Evolutionary conservation across 768 basidiomycete species (phyloP).

Genomic region (Boletus eberwhitei): DNA sequence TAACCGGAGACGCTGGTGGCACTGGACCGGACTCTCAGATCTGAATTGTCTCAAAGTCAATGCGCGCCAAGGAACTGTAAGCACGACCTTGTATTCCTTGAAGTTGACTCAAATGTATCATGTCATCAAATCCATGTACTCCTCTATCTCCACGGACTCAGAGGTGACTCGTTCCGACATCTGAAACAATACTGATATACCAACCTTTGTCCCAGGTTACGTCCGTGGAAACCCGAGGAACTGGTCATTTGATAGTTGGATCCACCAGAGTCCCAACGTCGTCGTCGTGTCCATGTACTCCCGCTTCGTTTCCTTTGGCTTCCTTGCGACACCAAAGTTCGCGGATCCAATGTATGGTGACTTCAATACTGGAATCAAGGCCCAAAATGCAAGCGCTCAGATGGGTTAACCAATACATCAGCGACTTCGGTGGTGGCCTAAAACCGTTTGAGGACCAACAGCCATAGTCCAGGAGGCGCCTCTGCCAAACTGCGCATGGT

Average conservation of each 20-base stretch:
- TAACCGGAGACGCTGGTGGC: constrained; percentile 56
- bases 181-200: not conserved
- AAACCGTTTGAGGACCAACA: constrained; percentile 46
- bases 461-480: constrained; percentile 56
- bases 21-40: constrained; percentile 57
- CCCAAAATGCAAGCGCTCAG: constrained; percentile 44
- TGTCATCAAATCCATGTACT: constrained; percentile 34
- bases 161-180: constrained; percentile 21
- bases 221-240: constrained; percentile 57
- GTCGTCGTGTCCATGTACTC: constrained; percentile 68
- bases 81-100: constrained; percentile 12
- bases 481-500: constrained; percentile 57
- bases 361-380: constrained; percentile 52
- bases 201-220: constrained; percentile 39
- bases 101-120: not conserved
- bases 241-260: constrained; percentile 67
- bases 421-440: constrained; percentile 40
- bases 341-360: constrained; percentile 39
- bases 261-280: constrained; percentile 59
- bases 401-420: constrained; percentile 39
- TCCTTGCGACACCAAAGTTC: constrained; percentile 52
- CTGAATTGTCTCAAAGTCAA: constrained; percentile 66
- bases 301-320: constrained; percentile 60
- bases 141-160: constrained; percentile 38
- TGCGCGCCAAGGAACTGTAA: constrained; percentile 45